Base-by-base conservation (phyloP, 805 yeast genomes). In the Blastobotrys parvus region DNA sequence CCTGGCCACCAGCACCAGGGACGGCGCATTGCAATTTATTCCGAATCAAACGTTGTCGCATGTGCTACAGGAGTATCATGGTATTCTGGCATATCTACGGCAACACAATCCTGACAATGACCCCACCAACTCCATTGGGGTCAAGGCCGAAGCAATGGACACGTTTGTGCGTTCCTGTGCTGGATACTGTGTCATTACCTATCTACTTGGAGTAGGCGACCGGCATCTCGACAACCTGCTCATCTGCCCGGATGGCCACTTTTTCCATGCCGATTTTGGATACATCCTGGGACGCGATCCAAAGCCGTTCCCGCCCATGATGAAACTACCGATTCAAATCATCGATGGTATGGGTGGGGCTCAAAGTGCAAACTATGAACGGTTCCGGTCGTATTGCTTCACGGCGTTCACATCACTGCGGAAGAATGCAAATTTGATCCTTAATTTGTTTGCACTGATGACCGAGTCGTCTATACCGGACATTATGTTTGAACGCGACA, bases 271-370 rank as follows among this genome's bases (percentile, higher is more conserved):
- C 1, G 99, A 92, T 63, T 92, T 86, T 62, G 99, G 99, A 1
- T 92, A 92, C 57, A 90, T 92, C 39, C 67, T 92, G 43, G 99
- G 99, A 0, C 80, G 89, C 42, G 99, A 92, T 61, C 99, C 99
- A 2, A 92, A 92, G 60, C 97, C 97, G 11, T 92, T 92, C 64
- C 97, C 99, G 11, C 99, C 99, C 1, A 71, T 90, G 65, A 92
- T 92, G 97, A 92, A 92, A 58, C 67, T 92, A 31, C 98, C 98
- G 0, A 92, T 92, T 34, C 98, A 92, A 62, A 82, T 92, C 15
- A 84, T 92, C 34, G 98, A 92, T 51, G 97, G 97, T 0, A 92
- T 92, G 87, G 99, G 99, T 1, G 98, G 97, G 1, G 74, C 86
- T 40, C 72, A 75, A 48, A 87, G 90, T 40, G 83, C 82, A 35